Base-by-base conservation (phyloP, 371 early-diverging fungal species). In the Actinomucor elegans region DNA sequence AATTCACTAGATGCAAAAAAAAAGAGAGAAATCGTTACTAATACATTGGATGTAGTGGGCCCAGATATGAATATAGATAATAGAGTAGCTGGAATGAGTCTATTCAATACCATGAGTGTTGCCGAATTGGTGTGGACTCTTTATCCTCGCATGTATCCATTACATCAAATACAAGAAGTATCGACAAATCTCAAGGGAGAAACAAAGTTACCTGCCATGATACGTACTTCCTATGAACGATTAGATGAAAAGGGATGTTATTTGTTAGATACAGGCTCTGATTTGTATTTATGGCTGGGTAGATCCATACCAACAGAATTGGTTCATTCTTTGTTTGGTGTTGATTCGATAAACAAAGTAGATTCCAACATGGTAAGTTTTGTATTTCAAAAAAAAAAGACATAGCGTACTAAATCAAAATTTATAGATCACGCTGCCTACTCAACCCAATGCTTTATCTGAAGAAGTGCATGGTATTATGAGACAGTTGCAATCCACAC, bases 241-340 rank as follows among this genome's bases (percentile, higher is more conserved):
- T 61, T 98, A 28, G 83, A 87, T 26, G 66, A 80, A 0, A 57
- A 73, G 7, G 97, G 94, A 1, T 83, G 86, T 0, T 96, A 94
- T 61, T 46, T 94, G 11, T 40, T 90, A 75, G 95, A 96, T 65
- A 93, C 93, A 53, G 92, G 94, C 0, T 82, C 85, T 21, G 70
- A 73, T 49, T 67, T 96, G 67, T 84, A 71, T 41, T 67, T 95
- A 10, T 98, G 96, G 96, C 52, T 98, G n/a, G 98, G 98, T 4
- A 78, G 83, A 14, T 81, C 87, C 32, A 52, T 84, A 2, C 54
- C 89, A 1, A 27, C 74, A 1, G 71, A 76, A 23, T 81, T 89
- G 46, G 51, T 97, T 48, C 66, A 74, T 47, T 74, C 82, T 4
- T 64, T 91, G 26, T 91, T 98, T 73, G 93, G 91, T 10, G 92